Evolutionary conservation across 495 filamentous ascomycete genomes (phyloP).

Genomic region (Neurospora sp.): DNA sequence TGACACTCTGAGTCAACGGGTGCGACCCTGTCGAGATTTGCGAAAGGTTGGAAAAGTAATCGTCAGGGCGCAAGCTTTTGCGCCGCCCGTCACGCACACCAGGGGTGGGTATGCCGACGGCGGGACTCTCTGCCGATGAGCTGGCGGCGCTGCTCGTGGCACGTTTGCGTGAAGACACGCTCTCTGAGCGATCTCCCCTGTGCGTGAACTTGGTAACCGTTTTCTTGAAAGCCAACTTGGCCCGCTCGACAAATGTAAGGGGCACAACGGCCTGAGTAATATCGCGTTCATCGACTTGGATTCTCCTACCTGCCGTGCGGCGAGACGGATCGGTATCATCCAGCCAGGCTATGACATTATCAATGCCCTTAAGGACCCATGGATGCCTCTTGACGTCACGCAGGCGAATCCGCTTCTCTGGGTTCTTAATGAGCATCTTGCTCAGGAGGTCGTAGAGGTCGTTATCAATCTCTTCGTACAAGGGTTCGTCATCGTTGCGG

Average conservation of each 20-base stretch:
- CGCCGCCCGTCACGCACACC: slow-evolving; percentile 45
- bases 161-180: slow-evolving; percentile 41
- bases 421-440: slow-evolving; percentile 81
- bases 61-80: slow-evolving; percentile 62
- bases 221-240: slow-evolving; percentile 59
- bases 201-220: slow-evolving; percentile 51
- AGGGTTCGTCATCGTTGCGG: slow-evolving; percentile 55
- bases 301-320: slow-evolving; percentile 74
- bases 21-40: slow-evolving; percentile 47
- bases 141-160: slow-evolving; percentile 52
- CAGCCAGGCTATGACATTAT: slow-evolving; percentile 69
- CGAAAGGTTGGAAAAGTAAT: slow-evolving; percentile 45
- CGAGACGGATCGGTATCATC: slow-evolving; percentile 85
- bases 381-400: slow-evolving; percentile 91
- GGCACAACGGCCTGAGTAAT: slow-evolving; percentile 84
- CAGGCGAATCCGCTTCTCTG: slow-evolving; percentile 73
- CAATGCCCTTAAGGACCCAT: slow-evolving; percentile 82
- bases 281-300: slow-evolving; percentile 85
- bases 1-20: slow-evolving; percentile 74
- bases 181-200: slow-evolving; percentile 44
- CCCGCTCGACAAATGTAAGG: slow-evolving; percentile 72
- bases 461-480: slow-evolving; percentile 78
- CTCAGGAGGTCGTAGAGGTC: slow-evolving; percentile 71
- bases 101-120: slow-evolving; percentile 26
- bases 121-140: slow-evolving; percentile 34